phyloP scores from a whole-genome alignment of 371 early-diverging fungal species.

The Chytridium lagenaria region DNA sequence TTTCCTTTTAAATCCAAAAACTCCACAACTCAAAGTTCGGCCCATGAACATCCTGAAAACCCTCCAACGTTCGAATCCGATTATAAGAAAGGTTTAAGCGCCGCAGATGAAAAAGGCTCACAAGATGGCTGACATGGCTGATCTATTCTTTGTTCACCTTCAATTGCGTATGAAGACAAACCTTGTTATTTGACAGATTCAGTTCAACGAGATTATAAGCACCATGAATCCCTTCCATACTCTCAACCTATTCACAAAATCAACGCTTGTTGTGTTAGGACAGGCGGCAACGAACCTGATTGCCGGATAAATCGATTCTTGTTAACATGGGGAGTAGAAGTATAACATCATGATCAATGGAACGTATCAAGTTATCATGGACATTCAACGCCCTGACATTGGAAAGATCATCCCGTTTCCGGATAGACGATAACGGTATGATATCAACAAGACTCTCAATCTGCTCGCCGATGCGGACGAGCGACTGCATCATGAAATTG shows the following conservation, averaged over 20 bases:
- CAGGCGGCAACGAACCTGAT: too few relatives aligned
- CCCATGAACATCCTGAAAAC: conserved; percentile 41
- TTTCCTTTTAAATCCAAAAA: conserved; percentile 53
- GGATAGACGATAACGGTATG: not conserved
- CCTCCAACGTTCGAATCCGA: conserved; percentile 41
- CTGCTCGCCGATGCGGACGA: not conserved
- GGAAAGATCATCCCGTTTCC: not conserved
- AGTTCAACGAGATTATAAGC: conserved; percentile 36
- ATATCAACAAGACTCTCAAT: not conserved
- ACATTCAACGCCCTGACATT: conserved; percentile 11
- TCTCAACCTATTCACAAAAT: not conserved
- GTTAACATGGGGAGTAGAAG: not conserved
- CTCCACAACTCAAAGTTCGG: conserved; percentile 32
- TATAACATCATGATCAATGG: conserved; percentile 2
- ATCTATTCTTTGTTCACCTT: conserved; percentile 33
- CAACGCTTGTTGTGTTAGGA: too few relatives aligned
- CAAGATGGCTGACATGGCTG: conserved; percentile 35
- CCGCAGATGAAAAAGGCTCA: conserved; percentile 29
- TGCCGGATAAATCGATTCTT: conserved; percentile 8
- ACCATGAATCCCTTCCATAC: conserved; percentile 4
- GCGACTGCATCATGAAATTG: not conserved
- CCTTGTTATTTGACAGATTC: conserved; percentile 53
- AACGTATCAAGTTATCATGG: conserved; percentile 2
- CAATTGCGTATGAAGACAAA: conserved; percentile 23
- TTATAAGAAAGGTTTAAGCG: conserved; percentile 54